Percentiles rank a stretch among this genome's conserved stretches.
These are phyloP conservation scores for Ogataea neopini DNA, from an alignment of 805 yeast species.

Conservation along the genomic window DNA sequence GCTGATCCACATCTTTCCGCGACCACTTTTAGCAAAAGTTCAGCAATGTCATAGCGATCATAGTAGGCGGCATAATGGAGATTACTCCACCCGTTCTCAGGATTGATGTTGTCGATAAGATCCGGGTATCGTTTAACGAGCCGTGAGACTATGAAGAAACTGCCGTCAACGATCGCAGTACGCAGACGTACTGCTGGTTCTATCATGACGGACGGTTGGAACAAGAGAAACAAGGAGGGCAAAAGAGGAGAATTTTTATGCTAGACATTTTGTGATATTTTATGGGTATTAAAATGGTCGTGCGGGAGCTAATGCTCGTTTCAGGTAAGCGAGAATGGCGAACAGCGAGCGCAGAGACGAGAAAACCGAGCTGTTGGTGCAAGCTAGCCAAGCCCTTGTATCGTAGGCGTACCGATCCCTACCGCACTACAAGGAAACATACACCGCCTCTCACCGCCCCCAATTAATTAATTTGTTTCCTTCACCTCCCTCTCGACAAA, in stretches of 20 bases:
- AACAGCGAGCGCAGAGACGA: neutral
- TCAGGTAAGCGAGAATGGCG: neutral
- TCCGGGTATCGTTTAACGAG: conserved; percentile 69
- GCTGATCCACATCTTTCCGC: conserved; percentile 18
- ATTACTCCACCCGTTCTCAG: conserved; percentile 77
- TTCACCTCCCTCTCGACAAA: no score
- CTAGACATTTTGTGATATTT: no score
- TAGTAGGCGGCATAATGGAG: conserved; percentile 78
- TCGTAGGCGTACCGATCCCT: no score
- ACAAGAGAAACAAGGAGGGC: neutral
- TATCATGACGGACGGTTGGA: conserved; percentile 38
- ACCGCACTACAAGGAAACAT: no score
- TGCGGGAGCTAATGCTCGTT: neutral
- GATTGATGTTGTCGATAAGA: conserved; percentile 65
- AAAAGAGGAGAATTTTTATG: conserved; percentile 1
- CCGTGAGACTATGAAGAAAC: conserved; percentile 61
- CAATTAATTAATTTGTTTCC: no score
- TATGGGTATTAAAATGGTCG: neutral
- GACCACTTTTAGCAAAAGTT: conserved; percentile 25
- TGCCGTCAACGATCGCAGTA: conserved; percentile 63
- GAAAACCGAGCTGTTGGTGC: neutral
- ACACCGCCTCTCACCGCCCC: no score
- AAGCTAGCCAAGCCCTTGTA: no score
- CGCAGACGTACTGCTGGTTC: conserved; percentile 71
- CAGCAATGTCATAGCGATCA: conserved; percentile 64